These are phyloP conservation scores for Arthrobotrys megalospora DNA, from an alignment of 2,329 filamentous ascomycete species.

Conservation along the genomic window DNA sequence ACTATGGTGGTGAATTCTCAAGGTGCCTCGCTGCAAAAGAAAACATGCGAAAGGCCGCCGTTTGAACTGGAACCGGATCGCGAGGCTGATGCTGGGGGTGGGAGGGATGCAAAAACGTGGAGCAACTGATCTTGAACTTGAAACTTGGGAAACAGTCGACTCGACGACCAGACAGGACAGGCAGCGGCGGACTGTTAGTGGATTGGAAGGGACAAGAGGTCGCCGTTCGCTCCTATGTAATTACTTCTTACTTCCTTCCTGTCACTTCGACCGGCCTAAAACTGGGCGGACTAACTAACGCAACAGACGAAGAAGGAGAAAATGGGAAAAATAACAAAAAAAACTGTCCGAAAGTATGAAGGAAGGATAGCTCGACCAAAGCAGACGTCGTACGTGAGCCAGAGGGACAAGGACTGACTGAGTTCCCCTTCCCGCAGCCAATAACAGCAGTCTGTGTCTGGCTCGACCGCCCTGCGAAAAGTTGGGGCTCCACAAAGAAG, in stretches of 20 bases:
- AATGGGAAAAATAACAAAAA: conserved; percentile 17
- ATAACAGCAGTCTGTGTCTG: conserved; percentile 40
- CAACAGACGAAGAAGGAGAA: conserved; percentile 10
- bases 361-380: conserved; percentile 11
- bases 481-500: conserved; percentile 60
- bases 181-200: background rate
- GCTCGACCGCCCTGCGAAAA: conserved; percentile 36
- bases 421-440: conserved; percentile 47
- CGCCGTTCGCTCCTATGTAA: conserved; percentile 34
- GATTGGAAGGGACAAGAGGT: conserved; percentile 19
- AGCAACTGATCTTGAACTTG: conserved; percentile 35
- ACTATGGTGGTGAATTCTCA: conserved; percentile 10
- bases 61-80: conserved; percentile 46
- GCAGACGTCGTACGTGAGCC: conserved; percentile 11
- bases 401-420: background rate
- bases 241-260: conserved; percentile 11
- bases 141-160: conserved; percentile 22
- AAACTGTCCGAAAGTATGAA: conserved; percentile 13
- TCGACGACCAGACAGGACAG: background rate
- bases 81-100: conserved; percentile 49
- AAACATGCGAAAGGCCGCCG: conserved; percentile 55
- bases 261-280: conserved; percentile 11
- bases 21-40: conserved; percentile 27
- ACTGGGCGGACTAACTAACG: conserved; percentile 4
- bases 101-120: conserved; percentile 39